These are phyloP conservation scores for Pichia sp. DNA, from an alignment of 1,139 yeast genomes.

Conservation along the genomic window DNA sequence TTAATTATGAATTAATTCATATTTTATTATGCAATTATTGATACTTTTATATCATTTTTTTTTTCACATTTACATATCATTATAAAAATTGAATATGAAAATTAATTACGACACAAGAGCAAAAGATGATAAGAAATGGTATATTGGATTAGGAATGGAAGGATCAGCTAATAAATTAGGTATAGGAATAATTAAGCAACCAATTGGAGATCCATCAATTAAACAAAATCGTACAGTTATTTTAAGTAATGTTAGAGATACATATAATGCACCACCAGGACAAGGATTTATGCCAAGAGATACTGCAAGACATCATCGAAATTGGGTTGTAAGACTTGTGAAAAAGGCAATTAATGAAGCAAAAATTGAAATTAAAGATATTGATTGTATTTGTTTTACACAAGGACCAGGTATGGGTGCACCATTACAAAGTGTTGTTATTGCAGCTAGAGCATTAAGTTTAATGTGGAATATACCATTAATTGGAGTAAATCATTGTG, in stretches of 20 bases:
- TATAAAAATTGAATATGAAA: too few relatives aligned
- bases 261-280: conserved; percentile 95
- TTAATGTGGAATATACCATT: conserved; percentile 79
- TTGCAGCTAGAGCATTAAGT: conserved; percentile 84
- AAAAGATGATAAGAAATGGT: conserved; percentile 42
- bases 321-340: conserved; percentile 86
- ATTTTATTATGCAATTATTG: too few relatives aligned
- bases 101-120: conserved; percentile 17
- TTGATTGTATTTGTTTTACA: conserved; percentile 91
- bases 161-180: conserved; percentile 97
- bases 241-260: conserved; percentile 83
- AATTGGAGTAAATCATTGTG: conserved; percentile 94
- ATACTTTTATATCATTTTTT: too few relatives aligned
- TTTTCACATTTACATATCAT: too few relatives aligned
- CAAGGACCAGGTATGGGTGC: conserved; percentile 99
- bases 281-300: conserved; percentile 96
- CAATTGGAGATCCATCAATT: conserved; percentile 42
- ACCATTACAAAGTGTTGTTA: conserved; percentile 86
- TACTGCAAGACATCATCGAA: conserved; percentile 92
- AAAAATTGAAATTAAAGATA: conserved; percentile 44
- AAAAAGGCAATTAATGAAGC: conserved; percentile 64
- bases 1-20: too few relatives aligned
- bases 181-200: conserved; percentile 82
- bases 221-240: conserved; percentile 61
- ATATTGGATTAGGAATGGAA: conserved; percentile 82